Percentiles rank a stretch among this genome's conserved stretches.
phyloP scores from a whole-genome alignment of 164 flowering plant species.

The Paratinospora sagittata region DNA sequence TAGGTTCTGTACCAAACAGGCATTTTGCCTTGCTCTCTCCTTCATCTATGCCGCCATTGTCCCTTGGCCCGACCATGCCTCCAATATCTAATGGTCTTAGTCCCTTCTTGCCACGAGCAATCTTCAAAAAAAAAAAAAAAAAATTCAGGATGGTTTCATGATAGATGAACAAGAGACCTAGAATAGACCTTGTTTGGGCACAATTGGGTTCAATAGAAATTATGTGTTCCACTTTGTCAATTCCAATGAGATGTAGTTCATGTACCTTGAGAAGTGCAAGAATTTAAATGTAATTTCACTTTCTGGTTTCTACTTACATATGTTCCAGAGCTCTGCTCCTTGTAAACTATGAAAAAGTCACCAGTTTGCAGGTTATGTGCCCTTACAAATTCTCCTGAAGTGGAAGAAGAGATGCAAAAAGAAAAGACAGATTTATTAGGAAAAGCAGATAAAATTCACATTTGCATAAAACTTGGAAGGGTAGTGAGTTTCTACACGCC shows the following conservation, averaged over 20 bases:
- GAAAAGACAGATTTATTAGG: not conserved
- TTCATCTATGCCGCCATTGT: not conserved
- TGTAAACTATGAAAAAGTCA: conserved; percentile 29
- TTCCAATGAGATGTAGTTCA: not conserved
- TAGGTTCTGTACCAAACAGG: conserved; percentile 1
- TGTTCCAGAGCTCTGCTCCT: conserved; percentile 23
- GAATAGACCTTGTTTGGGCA: too few relatives aligned
- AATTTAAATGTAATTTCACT: not conserved
- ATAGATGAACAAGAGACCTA: not conserved
- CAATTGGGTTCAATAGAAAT: too few relatives aligned
- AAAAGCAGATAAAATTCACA: not conserved
- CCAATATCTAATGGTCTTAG: conserved; percentile 1
- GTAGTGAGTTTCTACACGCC: conserved; percentile 17
- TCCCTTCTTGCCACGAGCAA: conserved; percentile 23
- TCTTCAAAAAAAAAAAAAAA: conserved; percentile 15
- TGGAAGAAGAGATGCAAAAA: not conserved
- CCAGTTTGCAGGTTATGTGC: conserved; percentile 25
- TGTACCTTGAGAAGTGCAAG: not conserved
- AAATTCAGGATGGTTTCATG: not conserved
- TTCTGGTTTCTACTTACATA: conserved; percentile 24
- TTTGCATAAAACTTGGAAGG: not conserved
- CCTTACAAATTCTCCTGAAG: conserved; percentile 34
- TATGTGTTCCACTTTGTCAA: too few relatives aligned
- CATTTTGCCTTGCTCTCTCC: not conserved
- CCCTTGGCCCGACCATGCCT: conserved; percentile 8